These are phyloP conservation scores for Ustilago nuda DNA, from an alignment of 1,284 basidiomycete species.

Conservation along the genomic window DNA sequence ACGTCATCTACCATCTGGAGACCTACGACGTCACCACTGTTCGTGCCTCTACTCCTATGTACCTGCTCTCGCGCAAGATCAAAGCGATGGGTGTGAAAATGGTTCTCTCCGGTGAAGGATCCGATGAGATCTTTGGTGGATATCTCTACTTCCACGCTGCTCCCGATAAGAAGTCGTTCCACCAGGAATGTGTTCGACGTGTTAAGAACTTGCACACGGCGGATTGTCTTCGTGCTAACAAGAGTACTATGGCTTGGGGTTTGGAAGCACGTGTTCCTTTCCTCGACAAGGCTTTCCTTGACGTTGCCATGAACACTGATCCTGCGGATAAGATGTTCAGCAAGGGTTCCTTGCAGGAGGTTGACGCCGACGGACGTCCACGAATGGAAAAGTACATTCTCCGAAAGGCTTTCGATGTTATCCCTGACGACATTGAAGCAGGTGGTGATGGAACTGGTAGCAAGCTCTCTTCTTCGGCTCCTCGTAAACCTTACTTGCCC, in stretches of 20 bases:
- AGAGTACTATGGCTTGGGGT: conserved; percentile 99
- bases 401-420: conserved; percentile 93
- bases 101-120: conserved; percentile 97
- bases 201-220: conserved; percentile 98
- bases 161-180: conserved; percentile 87
- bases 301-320: conserved; percentile 91
- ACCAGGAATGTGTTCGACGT: conserved; percentile 93
- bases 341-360: conserved; percentile 81
- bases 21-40: conserved; percentile 99
- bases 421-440: conserved; percentile 79
- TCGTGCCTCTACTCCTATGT: conserved; percentile 97
- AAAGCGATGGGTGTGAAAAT: conserved; percentile 99
- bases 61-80: conserved; percentile 95
- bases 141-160: conserved; percentile 99
- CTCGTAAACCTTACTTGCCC: conserved; percentile 82
- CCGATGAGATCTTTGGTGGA: conserved; percentile 97
- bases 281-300: conserved; percentile 96
- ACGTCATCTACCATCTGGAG: conserved; percentile 98
- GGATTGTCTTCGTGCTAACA: conserved; percentile 98
- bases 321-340: conserved; percentile 89
- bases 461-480: conserved; percentile 14
- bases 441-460: conserved; percentile 43
- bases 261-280: conserved; percentile 98
- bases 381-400: conserved; percentile 82
- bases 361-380: conserved; percentile 73